Evolutionary conservation across 805 yeast species (phyloP).

Genomic region (Saturnispora hagleri): DNA sequence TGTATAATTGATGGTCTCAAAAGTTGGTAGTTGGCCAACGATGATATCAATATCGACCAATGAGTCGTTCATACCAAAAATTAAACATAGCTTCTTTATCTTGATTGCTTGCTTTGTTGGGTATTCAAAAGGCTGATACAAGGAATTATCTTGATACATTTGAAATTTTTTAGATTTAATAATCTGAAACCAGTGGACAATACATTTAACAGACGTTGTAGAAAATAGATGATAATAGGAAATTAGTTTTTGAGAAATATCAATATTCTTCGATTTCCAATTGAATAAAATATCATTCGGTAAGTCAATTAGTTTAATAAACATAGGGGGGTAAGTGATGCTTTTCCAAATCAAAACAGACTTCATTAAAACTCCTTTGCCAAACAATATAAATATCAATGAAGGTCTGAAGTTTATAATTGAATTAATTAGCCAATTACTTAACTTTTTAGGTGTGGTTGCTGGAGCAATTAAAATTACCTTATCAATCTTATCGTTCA

Average conservation of each 20-base stretch:
- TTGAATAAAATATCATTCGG: constrained; percentile 62
- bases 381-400: constrained; percentile 64
- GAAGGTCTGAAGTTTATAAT: constrained; percentile 72
- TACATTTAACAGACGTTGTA: constrained; percentile 82
- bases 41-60: constrained; percentile 78
- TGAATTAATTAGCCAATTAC: constrained; percentile 67
- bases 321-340: constrained; percentile 69
- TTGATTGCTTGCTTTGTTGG: constrained; percentile 41
- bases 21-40: constrained; percentile 37
- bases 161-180: constrained; percentile 70
- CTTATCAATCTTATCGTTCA: constrained; percentile 46
- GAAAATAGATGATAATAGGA: constrained; percentile 84
- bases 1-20: constrained; percentile 6
- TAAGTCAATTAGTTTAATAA: constrained; percentile 59
- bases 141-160: constrained; percentile 71
- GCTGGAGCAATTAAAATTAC: constrained; percentile 74
- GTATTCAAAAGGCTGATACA: constrained; percentile 42
- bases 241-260: constrained; percentile 62
- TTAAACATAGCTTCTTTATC: constrained; percentile 56
- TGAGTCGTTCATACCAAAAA: constrained; percentile 79
- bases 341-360: constrained; percentile 58
- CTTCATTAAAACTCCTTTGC: constrained; percentile 63
- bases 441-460: constrained; percentile 81
- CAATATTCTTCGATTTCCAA: constrained; percentile 72
- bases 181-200: constrained; percentile 96